Base-by-base conservation (phyloP, 768 basidiomycete species). In the Leccinum variicolor region DNA sequence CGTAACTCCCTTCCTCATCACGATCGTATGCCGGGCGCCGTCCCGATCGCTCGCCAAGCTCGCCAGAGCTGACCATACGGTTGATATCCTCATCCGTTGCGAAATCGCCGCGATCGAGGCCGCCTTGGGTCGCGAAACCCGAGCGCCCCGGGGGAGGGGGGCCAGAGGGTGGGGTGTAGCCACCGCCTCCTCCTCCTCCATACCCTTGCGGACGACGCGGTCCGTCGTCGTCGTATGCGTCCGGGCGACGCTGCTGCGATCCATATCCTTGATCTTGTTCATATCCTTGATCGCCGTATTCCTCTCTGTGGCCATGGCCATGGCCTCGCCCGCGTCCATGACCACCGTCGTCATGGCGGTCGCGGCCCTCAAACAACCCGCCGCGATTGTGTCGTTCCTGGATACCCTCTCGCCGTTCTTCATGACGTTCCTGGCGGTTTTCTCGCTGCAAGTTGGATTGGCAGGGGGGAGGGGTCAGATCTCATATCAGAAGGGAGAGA, bases 51-150 rank as follows among this genome's bases (percentile, higher is more conserved):
- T 8, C 41, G 6, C 25, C 7, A 14, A 70, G 62, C 48, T 50
- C 52, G 2, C 71, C 69, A 1, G 54, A 4, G 3, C 45, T 1
- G 47, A 73, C 52, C 63, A 71, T 62, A 51, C 60, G 59, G 7
- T 58, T 19, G 33, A 70, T 63, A 1, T 71, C 69, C 4, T 47
- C 66, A 60, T 70, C 69, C 48, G 69, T 60, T 51, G 65, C 69
- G 48, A 73, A 73, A 63, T 70, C 69, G n/a, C 47, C 56, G 1
- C 60, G 64, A 47, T 57, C 61, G 17, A 69, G 51, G 6, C 62
- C 69, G 4, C 64, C 62, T 14, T 17, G 62, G 29, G 59, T 53
- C 4, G 14, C 21, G 9, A 48, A n/a, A 25, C 1, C 63, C 11
- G 25, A 13, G 1, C 52, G 59, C 3, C 3, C 21, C 0, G 55